These are phyloP conservation scores for Neocallimastix lanati DNA, from an alignment of 192 early-diverging fungal genomes.

Conservation along the genomic window DNA sequence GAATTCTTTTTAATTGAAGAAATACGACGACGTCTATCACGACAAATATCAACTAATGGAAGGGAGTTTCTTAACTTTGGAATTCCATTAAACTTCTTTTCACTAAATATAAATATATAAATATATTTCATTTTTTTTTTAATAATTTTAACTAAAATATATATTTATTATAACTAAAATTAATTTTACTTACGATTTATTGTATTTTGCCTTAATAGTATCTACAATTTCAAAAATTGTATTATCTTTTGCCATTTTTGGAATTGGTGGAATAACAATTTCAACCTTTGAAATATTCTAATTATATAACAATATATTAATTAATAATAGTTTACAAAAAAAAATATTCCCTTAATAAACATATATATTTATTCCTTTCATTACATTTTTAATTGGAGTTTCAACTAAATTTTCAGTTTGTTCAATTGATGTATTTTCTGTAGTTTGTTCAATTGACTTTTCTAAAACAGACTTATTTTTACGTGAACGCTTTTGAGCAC, in stretches of 20 bases:
- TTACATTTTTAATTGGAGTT: no score
- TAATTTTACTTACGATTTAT: neutral
- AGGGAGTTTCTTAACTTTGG: neutral
- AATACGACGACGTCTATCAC: conserved; percentile 17
- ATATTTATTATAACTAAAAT: no score
- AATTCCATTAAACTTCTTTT: neutral
- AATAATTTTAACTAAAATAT: no score
- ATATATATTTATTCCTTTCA: no score
- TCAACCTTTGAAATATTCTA: neutral
- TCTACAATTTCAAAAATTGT: neutral
- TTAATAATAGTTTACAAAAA: neutral
- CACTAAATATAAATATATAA: neutral
- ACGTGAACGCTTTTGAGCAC: conserved; percentile 16
- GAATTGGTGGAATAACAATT: neutral
- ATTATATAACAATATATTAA: neutral
- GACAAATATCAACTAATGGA: conserved; percentile 14
- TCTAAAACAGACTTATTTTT: neutral
- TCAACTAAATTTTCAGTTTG: no score
- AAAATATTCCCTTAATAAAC: no score
- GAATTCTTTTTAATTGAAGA: conserved; percentile 3
- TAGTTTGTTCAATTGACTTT: no score
- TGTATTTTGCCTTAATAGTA: neutral
- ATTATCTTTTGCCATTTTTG: neutral
- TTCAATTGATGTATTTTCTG: no score
- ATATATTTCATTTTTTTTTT: no score